Conservation (phyloP, 257 asterid species). For the Scutellaria minor region DNA sequence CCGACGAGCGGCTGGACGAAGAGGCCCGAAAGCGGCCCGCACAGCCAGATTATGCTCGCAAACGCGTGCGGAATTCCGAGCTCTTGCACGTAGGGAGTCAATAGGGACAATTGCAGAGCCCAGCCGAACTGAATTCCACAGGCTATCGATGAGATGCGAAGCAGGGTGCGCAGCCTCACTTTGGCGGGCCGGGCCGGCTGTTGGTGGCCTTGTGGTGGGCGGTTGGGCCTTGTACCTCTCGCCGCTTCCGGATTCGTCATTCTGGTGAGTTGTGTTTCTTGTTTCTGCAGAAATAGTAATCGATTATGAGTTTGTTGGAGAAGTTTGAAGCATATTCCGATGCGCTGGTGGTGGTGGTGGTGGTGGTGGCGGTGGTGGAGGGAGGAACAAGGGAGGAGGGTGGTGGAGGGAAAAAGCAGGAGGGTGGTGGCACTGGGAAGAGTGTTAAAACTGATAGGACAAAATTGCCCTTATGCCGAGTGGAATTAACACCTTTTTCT, state of each 20-base stretch:
- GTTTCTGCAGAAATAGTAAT: background rate
- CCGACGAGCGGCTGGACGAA: conserved; percentile 90
- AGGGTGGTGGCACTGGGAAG: conserved; percentile 21
- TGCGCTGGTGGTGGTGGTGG: background rate
- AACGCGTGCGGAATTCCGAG: conserved; percentile 90
- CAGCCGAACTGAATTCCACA: conserved; percentile 98
- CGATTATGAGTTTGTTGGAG: too few relatives aligned
- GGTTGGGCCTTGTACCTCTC: conserved; percentile 22
- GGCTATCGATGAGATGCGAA: conserved; percentile 83
- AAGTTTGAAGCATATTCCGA: conserved; percentile 8
- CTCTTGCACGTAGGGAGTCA: conserved; percentile 87
- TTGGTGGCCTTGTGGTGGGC: conserved; percentile 22
- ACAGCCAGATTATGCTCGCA: conserved; percentile 88
- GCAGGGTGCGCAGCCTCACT: conserved; percentile 56
- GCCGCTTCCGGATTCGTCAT: conserved; percentile 34
- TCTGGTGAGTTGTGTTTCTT: background rate
- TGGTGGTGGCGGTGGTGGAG: background rate
- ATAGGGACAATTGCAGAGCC: conserved; percentile 78
- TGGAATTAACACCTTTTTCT: background rate
- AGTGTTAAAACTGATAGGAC: conserved; percentile 23
- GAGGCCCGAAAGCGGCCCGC: conserved; percentile 87
- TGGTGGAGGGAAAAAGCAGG: conserved; percentile 28
- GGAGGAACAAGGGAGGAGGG: background rate
- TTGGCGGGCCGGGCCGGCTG: conserved; percentile 31
- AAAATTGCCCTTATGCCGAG: conserved; percentile 17